Evolutionary conservation across 495 filamentous ascomycete species (phyloP), one percentile per base, ranked within the genome.

Genomic region (Achaetomiella virescens): DNA sequence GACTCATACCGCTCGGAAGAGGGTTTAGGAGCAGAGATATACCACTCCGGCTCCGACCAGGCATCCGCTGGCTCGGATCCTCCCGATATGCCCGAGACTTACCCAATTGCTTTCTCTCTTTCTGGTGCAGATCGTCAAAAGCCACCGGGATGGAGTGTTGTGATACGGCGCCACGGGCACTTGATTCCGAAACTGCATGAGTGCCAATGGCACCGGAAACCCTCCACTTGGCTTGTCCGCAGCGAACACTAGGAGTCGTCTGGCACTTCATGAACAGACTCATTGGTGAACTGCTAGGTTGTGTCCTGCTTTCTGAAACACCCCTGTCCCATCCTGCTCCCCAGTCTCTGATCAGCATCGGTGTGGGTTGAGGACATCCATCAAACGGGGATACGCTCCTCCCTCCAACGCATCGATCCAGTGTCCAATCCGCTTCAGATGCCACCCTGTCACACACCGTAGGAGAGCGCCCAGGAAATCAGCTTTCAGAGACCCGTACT

Each of bases 401-500:
- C 9, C 9, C 27, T 31, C 27, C 27, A 31, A 31, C 27, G 4
- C 27, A 4, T 9, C 5, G 9, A 31, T 9, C 27, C 27, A 31
- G 4, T 31, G 4, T 9, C 27, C 5, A 31, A 31, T 9, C 27
- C 27, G 4, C 27, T 9, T 9, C 27, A 31, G 4, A 31, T 5
- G 9, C 27, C 27, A 31, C 27, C 4, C 27, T 5, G 4, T 9
- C 27, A 5, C 27, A 31, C 27, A 31, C 27, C 9, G 5, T 31
- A 5, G 4, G 5, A 31, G 5, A 4, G 27, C 27, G 5, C 27
- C 27, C 27, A 61, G 35, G 18, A 59, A 59, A 36, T 68, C 63
- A 4, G 54, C 55, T 52, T 64, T 63, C 14, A 68, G 41, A 1
- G 43, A 55, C 11, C 35, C 51, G 49, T 63, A 60, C 14, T 15